Conservation (phyloP, 2,329 filamentous ascomycete genomes). For the Aureobasidium sp. region DNA sequence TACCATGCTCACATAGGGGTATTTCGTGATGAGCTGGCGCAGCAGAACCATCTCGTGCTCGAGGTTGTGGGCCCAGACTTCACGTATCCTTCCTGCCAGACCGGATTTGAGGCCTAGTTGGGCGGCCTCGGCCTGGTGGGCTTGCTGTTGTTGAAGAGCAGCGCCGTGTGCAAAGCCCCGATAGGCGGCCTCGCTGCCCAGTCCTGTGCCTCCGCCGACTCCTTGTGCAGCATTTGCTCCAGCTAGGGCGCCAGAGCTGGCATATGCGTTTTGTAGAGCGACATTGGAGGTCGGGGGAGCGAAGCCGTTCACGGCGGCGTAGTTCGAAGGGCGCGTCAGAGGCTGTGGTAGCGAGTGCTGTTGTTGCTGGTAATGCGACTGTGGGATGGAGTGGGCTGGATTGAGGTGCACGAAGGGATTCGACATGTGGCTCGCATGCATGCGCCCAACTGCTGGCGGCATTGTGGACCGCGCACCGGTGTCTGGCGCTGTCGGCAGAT, state of each 20-base stretch:
- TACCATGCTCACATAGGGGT: slow-evolving; percentile 97
- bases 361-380: slow-evolving; percentile 33
- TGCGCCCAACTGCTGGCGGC: slow-evolving; percentile 52
- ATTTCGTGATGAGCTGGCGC: slow-evolving; percentile 76
- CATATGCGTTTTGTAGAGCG: slow-evolving; percentile 33
- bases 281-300: slow-evolving; percentile 43
- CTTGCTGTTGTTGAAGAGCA: slow-evolving; percentile 41
- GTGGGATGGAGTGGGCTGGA: slow-evolving; percentile 39
- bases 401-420: slow-evolving; percentile 53
- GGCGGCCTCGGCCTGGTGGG: slow-evolving; percentile 32
- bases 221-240: slow-evolving; percentile 20
- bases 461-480: slow-evolving; percentile 32
- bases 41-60: slow-evolving; percentile 83
- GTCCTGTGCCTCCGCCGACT: slow-evolving; percentile 48
- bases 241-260: slow-evolving; percentile 15
- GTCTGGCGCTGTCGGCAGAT: neutral
- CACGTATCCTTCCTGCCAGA: slow-evolving; percentile 73
- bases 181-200: slow-evolving; percentile 79
- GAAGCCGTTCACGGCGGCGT: slow-evolving; percentile 43
- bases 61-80: slow-evolving; percentile 91
- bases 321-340: slow-evolving; percentile 60
- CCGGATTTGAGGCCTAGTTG: slow-evolving; percentile 45
- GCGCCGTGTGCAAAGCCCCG: slow-evolving; percentile 77
- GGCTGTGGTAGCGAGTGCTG: slow-evolving; percentile 39
- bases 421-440: slow-evolving; percentile 49